Evolutionary conservation across 257 asterid species (phyloP).

Genomic region (Nicotiana obtusifolia): DNA sequence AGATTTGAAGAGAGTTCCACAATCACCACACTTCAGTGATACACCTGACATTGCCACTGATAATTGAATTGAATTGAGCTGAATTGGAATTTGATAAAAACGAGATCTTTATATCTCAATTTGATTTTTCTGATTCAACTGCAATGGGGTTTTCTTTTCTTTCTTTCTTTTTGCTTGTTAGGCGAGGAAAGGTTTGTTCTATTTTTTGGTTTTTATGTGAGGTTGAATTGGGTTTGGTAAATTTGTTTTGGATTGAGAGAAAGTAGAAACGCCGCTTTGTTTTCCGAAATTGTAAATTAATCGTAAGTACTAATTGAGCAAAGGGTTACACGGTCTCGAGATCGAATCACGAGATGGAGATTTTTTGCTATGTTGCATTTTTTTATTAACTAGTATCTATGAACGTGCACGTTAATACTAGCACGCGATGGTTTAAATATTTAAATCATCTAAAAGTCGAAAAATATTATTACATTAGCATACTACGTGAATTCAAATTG

Average conservation of each 20-base stretch:
- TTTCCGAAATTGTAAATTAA: too few relatives aligned
- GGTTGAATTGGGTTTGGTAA: not conserved
- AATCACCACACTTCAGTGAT: conserved; percentile 87
- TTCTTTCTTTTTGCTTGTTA: not conserved
- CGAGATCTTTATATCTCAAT: not conserved
- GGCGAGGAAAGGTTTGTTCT: not conserved
- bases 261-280: not conserved
- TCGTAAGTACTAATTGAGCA: too few relatives aligned
- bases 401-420: too few relatives aligned
- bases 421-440: too few relatives aligned
- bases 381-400: too few relatives aligned
- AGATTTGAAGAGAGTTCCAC: conserved; percentile 79
- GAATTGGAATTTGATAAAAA: not conserved
- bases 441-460: too few relatives aligned
- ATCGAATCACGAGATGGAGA: too few relatives aligned
- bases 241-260: not conserved
- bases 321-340: too few relatives aligned
- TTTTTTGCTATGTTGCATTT: too few relatives aligned
- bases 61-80: not conserved
- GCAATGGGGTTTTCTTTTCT: not conserved
- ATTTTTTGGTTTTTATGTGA: not conserved
- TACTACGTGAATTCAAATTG: too few relatives aligned
- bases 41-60: conserved; percentile 60
- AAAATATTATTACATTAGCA: too few relatives aligned
- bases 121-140: not conserved